A percentile compares a stretch with the other conserved stretches of the same genome.
Conservation (phyloP, 1,284 basidiomycete species). For the Fomes fomentarius region DNA sequence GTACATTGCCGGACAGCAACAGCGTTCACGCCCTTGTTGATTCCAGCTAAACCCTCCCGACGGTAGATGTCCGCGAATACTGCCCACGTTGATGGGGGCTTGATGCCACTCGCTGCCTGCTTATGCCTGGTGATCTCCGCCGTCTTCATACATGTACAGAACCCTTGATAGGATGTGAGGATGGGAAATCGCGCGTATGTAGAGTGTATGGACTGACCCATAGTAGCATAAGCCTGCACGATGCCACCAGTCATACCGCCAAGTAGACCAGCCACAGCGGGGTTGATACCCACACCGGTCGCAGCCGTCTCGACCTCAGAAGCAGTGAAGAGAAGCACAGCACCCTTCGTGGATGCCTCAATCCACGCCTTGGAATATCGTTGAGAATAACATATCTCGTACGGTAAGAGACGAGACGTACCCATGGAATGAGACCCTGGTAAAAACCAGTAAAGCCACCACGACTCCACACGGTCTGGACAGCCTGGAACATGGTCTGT, state of each 20-base stretch:
- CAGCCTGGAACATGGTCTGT: conserved; percentile 89
- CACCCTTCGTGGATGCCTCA: conserved; percentile 98
- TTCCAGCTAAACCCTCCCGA: conserved; percentile 91
- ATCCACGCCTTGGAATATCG: conserved; percentile 87
- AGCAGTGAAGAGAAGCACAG: conserved; percentile 93
- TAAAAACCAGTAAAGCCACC: conserved; percentile 93
- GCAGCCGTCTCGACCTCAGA: conserved; percentile 88
- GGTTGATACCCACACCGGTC: conserved; percentile 70
- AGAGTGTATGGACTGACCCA: conserved; percentile 69
- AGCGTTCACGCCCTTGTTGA: conserved; percentile 99
- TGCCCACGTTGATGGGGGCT: conserved; percentile 93
- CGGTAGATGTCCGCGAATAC: conserved; percentile 96
- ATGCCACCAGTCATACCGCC: conserved; percentile 99
- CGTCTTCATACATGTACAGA: conserved; percentile 98
- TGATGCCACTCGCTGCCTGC: conserved; percentile 86
- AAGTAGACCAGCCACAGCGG: conserved; percentile 85
- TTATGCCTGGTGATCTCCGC: conserved; percentile 99
- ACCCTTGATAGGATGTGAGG: conserved; percentile 55
- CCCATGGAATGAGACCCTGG: conserved; percentile 99
- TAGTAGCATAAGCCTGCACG: conserved; percentile 98
- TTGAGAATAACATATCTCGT: conserved; percentile 13
- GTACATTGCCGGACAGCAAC: conserved; percentile 98
- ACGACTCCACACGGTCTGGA: conserved; percentile 87
- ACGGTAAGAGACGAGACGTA: conserved; percentile 40
- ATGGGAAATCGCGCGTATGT: not conserved